Base-by-base conservation (phyloP, 495 filamentous ascomycete species). In the Penicillium waksmanii region DNA sequence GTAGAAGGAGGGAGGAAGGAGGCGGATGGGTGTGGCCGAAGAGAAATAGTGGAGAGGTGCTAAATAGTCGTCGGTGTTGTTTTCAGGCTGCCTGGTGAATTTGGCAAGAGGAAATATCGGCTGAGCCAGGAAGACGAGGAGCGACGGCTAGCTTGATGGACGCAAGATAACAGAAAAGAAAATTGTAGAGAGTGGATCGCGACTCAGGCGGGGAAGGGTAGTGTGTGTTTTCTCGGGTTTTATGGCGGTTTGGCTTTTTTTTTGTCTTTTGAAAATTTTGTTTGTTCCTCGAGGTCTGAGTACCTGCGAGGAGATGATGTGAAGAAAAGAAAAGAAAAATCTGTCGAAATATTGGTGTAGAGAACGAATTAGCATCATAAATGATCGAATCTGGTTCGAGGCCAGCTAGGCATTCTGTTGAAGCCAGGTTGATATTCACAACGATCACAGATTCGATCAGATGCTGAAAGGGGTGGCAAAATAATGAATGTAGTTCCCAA, bases 151-250 rank as follows among this genome's bases (percentile, higher is more conserved):
- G 49, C 53, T 56, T 51, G 61, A 67, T 57, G 43, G 40, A 60
- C 61, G 27, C 27, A 31, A 31, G 63, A 67, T 53, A 56, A 64
- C 21, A 43, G 43, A 55, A 55, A 55, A 50, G 27, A 62, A 62
- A 40, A 31, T 31, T 52, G 57, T 57, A 63, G 58, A 61, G 65
- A 65, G 59, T 64, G 60, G 50, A 56, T 64, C 59, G 59, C 69
- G 46, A 47, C 42, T 17, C 19, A 53, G 17, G 56, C 47, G 51
- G 60, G 62, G 50, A 56, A 27, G 48, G 19, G 18, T 58, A 40
- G 34, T 44, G 23, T 33, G 21, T 50, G 44, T 47, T 57, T 54
- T 55, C 12, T 38, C 18, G 27, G 53, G 63, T 62, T 49, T 18
- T 7, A 15, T 44, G 35, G 13, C n/a, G 25, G 54, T 63, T 61